Evolutionary conservation across 768 basidiomycete genomes (phyloP), one percentile per base, ranked within the genome.

Genomic region (Polyporus arcularius): DNA sequence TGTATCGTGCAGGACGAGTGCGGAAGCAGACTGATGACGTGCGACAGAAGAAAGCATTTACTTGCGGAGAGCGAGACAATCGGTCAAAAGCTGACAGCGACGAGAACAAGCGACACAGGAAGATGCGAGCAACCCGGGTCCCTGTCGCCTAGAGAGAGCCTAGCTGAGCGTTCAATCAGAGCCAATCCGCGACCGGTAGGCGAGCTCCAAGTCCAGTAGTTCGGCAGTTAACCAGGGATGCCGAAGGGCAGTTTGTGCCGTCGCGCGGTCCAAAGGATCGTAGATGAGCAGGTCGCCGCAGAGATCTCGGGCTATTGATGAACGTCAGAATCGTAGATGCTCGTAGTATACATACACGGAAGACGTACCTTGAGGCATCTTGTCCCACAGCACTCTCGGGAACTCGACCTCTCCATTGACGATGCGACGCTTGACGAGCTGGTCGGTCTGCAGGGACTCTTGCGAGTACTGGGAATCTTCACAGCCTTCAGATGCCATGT

Each of bases 161-260:
- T 26, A 26, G 8, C 11, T 21, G 30, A 18, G 31, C 26, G 30
- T 3, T 18, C 11, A 47, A 18, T 51, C 58, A 39, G 60, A 53
- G 45, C 58, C 56, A 21, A 89, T 79, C 53, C 88, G 82, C 52
- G 80, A 79, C 58, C 75, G 76, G 73, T 90, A 92, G 18, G 86
- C 80, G 21, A 74, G 74, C 60, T 86, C 80, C 53, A 94, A 78
- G 53, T 86, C 84, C 28, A 80, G 72, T 31, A 84, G 69, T 67
- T 93, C 90, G 39, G 75, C 78, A 21, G 70, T 68, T 60, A 94
- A 91, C 92, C 92, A 94, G 31, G 67, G 63, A 71, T 82, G 84
- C 61, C 80, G 70, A 51, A 92, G 75, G 2, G 91, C 89, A 58
- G 74, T 73, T 40, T 80, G 70, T 31, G 90, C 84, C 0, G 89